Evolutionary conservation across 352 stramenopile species (phyloP), one percentile per base, ranked within the genome.

Genomic region (Porosira glacialis): DNA sequence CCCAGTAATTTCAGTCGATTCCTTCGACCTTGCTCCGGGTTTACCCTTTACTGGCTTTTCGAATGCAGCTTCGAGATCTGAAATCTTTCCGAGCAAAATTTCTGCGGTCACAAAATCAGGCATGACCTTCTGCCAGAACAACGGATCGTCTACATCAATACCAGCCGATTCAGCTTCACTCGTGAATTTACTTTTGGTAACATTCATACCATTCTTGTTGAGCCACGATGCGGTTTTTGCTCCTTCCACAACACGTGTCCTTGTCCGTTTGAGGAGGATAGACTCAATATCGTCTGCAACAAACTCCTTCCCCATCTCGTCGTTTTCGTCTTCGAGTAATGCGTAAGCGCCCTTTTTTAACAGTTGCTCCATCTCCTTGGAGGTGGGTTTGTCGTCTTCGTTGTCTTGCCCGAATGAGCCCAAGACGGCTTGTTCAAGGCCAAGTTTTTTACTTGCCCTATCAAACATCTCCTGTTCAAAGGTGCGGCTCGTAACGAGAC

Each of bases 381-480:
- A 83, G 17, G 57, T 95, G 85, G 95, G 62, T 39, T 78, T 63
- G 49, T 74, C 66, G 8, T 59, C 44, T 33, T 77, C 70, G 17
- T 59, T 50, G 11, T 76, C 72, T 68, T 97, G 92, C 59, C 93
- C 89, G 81, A 97, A 94, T 21, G 96, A 56, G 88, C 83, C 95
- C 30, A 99, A 86, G 21, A 99, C 95, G 7, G 96, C 96, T 65
- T 97, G 91, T 73, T 99, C 97, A 6, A 99, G 87, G 8, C 95
- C 96, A 10, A 99, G 89, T 67, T 99, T 99, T 53, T 94, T 87
- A 58, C 93, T 98, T 4, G 97, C 96, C 45, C 94, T 95, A 59
- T 99, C 93, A 69, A 99, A 99, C 96, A 99, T 99, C 75, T 99
- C 94, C 80, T 97, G 98, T 81, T 99, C 97, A 78, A 99, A 99